A percentile compares a stretch with the other conserved stretches of the same genome.
phyloP scores from a whole-genome alignment of 148 eudicot species.

The Linanthus parryae region DNA sequence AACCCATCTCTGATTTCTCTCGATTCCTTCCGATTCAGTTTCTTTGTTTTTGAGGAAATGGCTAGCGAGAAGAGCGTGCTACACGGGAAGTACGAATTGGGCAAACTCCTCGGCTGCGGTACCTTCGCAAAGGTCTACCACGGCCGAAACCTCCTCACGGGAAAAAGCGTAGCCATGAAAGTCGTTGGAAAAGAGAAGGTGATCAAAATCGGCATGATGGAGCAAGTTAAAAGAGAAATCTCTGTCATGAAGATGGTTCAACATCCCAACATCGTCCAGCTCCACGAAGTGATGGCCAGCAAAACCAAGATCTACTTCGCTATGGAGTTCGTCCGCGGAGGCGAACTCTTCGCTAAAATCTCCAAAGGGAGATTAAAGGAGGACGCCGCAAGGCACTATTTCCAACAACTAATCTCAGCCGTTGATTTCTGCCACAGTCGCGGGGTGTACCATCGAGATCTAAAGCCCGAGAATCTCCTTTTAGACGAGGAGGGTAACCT shows the following conservation, averaged over 20 bases:
- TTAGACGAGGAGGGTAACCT: conserved; percentile 30
- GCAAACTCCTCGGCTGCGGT: conserved; percentile 26
- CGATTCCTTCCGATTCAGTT: not conserved
- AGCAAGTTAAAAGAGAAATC: conserved; percentile 35
- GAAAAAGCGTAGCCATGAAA: conserved; percentile 37
- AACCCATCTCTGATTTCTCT: not conserved
- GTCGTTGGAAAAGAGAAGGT: conserved; percentile 36
- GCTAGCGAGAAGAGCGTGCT: conserved; percentile 13
- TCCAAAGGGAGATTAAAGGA: conserved; percentile 25
- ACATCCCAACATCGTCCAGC: conserved; percentile 32
- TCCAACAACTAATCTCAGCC: conserved; percentile 39
- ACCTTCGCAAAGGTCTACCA: conserved; percentile 44
- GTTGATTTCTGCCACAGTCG: conserved; percentile 47
- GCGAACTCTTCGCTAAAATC: conserved; percentile 33
- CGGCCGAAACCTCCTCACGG: conserved; percentile 20
- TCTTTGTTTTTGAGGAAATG: conserved; percentile 4
- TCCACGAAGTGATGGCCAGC: conserved; percentile 38
- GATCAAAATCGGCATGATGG: conserved; percentile 26
- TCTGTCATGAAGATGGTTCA: conserved; percentile 36
- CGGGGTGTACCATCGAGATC: conserved; percentile 39
- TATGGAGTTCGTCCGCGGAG: conserved; percentile 37
- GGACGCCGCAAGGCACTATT: conserved; percentile 25
- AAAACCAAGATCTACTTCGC: conserved; percentile 36
- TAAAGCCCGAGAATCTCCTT: conserved; percentile 39
- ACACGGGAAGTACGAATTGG: conserved; percentile 35